Evolutionary conservation across 108 stramenopile genomes (phyloP), one percentile per base, ranked within the genome.

Genomic region (Fragilaria crotonensis): DNA sequence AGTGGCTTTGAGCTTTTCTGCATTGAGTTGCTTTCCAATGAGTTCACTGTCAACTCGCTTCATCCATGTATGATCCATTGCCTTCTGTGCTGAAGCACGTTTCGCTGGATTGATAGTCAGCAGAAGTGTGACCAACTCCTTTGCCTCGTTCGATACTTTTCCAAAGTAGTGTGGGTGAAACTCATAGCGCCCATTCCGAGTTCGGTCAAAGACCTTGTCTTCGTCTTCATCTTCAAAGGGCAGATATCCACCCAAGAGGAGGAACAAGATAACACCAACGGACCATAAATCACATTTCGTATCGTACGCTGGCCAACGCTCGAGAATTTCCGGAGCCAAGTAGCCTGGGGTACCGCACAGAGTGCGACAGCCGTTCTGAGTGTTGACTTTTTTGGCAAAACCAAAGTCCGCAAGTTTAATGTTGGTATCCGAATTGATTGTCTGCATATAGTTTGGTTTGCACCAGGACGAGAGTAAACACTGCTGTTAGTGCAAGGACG

Each of bases 361-460:
- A 1, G 93, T 94, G n/a, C 83, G 87, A 44, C 94, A 91, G 22
- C 83, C 77, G 57, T 90, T 77, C 29, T 63, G 64, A 30, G 48
- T 62, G 26, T 54, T 44, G 4, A 71, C 66, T 7, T 52, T 57
- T 62, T 96, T 89, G 29, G 97, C 95, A 63, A 98, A 96, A 33
- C 98, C 98, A 84, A 99, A 98, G 73, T 99, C 98, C 18, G 95
- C 95, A 41, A 99, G 64, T 68, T 99, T 99, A 56, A 99, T 80
- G 4, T 56, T 9, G 1, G 54, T 56, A 5, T 56, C 54, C 11
- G 36, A 41, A 11, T 41, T 41, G 36, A 11, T 14, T 11, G 7
- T 41, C 36, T 41, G 14, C 36, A 41, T 41, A 11, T 11, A 14
- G 36, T 7, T 11, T 41, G 36, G 36, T 41, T 41, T 41, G 11